Evolutionary conservation across 2,329 filamentous ascomycete species (phyloP), one percentile per base, ranked within the genome.

Genomic region (Lasiodiplodia hormozganensis): DNA sequence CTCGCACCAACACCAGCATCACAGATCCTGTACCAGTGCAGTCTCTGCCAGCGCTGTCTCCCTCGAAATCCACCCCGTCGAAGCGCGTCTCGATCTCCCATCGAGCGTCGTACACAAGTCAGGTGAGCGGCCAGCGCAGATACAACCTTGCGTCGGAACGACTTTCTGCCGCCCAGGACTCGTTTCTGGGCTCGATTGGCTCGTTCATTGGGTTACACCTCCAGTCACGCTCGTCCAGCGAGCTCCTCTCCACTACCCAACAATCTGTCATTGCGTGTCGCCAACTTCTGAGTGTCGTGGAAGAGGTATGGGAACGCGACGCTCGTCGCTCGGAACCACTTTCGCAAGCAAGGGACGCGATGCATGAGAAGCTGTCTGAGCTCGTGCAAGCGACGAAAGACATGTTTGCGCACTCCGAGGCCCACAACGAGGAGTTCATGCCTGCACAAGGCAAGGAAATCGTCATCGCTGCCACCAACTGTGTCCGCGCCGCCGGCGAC

Each of bases 141-240:
- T 87, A 89, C 70, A 91, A 92, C 74, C 85, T 97, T 69, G 92
- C 96, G 40, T 97, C 94, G 2, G 92, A 94, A 78, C 90, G 90
- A 73, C 86, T 98, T 60, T 91, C 89, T 74, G 85, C 87, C 62
- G 92, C 90, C 62, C 94, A 97, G 81, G 94, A 98, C 81, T 88
- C 88, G 8, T 97, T 98, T 75, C 83, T 99, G 65, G 96, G 94
- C 7, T 92, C 94, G 76, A 88, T 99, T 64, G 95, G 93, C 62
- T 96, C 93, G 4, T 97, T 98, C 78, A 95, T 98, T 77, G 96
- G 96, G 18, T 86, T 97, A 68, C 93, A 97, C 79, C 85, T 97
- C 70, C 94, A 97, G 77, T 96, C 94, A n/a, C 91, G 96, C 70
- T 96, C 94, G 8, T 91, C 93, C 10, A 88, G 91, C 1, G 94